These are phyloP conservation scores for Tricholomella constricta DNA, from an alignment of 768 basidiomycete species.

Conservation along the genomic window DNA sequence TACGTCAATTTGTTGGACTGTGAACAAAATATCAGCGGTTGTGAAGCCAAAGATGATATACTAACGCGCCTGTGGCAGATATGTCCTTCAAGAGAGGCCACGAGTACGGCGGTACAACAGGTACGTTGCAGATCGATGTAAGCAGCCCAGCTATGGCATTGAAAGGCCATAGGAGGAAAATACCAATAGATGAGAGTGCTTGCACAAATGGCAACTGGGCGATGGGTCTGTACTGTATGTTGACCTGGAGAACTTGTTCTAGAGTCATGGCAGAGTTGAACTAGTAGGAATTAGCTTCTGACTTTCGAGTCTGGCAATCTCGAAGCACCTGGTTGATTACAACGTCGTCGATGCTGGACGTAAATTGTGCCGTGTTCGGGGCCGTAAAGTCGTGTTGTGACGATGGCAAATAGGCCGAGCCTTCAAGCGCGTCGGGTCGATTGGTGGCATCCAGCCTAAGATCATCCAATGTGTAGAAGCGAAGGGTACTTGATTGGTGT, in stretches of 20 bases:
- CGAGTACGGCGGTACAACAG: conserved; percentile 20
- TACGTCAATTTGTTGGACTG: conserved; percentile 65
- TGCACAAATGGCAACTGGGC: neutral
- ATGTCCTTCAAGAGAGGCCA: conserved; percentile 39
- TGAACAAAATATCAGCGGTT: neutral
- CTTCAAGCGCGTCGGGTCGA: conserved; percentile 11
- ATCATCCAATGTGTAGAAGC: conserved; percentile 62
- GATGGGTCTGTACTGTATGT: neutral
- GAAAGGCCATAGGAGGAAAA: conserved; percentile 1
- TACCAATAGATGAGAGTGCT: neutral
- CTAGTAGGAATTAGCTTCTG: conserved; percentile 23
- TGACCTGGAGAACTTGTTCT: conserved; percentile 9
- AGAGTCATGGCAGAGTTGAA: conserved; percentile 43
- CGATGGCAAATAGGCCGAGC: conserved; percentile 27
- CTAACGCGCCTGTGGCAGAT: conserved; percentile 40
- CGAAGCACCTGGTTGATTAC: conserved; percentile 44
- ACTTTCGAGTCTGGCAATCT: neutral
- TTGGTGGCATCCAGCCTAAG: conserved; percentile 27
- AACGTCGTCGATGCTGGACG: conserved; percentile 33
- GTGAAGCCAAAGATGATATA: neutral
- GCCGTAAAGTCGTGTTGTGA: conserved; percentile 43
- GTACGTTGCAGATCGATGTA: conserved; percentile 18
- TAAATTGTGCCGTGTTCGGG: conserved; percentile 11
- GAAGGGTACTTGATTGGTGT: conserved; percentile 54
- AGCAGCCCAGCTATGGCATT: conserved; percentile 7